Base-by-base conservation (phyloP, 768 basidiomycete genomes). In the Psilocybe azurescens region DNA sequence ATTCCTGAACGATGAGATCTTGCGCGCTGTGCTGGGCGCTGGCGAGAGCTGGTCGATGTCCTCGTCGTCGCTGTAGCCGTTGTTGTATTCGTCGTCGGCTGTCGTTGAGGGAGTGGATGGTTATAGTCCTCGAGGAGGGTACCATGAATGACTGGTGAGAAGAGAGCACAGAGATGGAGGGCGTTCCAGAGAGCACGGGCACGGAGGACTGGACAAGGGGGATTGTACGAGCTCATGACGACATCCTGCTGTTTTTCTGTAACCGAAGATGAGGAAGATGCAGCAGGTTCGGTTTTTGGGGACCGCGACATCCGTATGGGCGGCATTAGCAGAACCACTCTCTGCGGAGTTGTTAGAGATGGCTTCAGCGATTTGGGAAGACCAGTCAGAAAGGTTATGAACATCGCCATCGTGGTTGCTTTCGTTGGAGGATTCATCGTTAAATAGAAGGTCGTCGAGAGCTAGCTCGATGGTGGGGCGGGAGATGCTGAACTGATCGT, bases 381-480 rank as follows among this genome's bases (percentile, higher is more conserved):
- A 67, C 44, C 66, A 33, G 28, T 72, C 71, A 41, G 67, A 67
- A 20, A 65, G 55, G 20, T 72, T 44, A 5, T 44, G 41, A 16
- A 13, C 14, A 5, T 44, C 41, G n/a, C 41, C 41, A 44, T 44
- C 41, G 41, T 44, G 73, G 46, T 46, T 49, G 44, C 55, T 49
- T 28, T 69, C 68, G 30, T 36, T 61, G 48, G 67, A 59, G 18
- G 73, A 64, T 29, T 81, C 86, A 68, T 80, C 79, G 56, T 75
- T 76, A 63, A 82, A 80, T 62, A 94, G 83, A 61, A 94, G 81
- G 63, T 95, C 92, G 66, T 95, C 92, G n/a, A 94, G 83, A 4
- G 90, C 89, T 29, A 94, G 85, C 71, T 94, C 92, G 69, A 94
- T 93, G 47, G 93, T 94, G 0, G 92, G 93, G 10, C 92, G 86